Percentiles rank a stretch among this genome's conserved stretches.
phyloP scores from a whole-genome alignment of 352 stramenopile species.

The Hyaloperonospora arabidopsidis region DNA sequence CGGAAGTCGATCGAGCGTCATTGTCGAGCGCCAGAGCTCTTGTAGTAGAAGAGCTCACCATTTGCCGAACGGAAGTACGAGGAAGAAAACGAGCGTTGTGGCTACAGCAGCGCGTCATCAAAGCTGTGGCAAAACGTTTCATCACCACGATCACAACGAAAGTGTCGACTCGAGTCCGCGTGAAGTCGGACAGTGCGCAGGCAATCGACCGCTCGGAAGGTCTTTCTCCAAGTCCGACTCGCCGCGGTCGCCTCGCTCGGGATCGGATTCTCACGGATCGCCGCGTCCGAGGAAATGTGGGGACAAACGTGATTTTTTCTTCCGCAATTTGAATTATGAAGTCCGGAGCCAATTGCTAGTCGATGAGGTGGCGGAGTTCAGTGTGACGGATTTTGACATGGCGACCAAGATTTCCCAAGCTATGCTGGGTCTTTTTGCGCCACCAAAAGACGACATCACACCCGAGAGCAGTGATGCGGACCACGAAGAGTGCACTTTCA shows the following conservation, averaged over 20 bases:
- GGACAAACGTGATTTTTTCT: constrained; percentile 83
- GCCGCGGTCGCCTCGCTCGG: constrained; percentile 18
- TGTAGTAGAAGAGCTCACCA: background rate
- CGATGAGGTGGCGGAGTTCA: constrained; percentile 71
- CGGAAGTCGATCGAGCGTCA: constrained; percentile 2
- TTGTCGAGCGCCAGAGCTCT: constrained; percentile 5
- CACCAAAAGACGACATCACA: constrained; percentile 9
- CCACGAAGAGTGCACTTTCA: constrained; percentile 10
- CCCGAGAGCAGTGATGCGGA: constrained; percentile 11
- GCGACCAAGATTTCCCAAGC: constrained; percentile 63
- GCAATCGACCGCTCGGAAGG: constrained; percentile 10
- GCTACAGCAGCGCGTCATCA: constrained; percentile 15
- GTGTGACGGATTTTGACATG: constrained; percentile 76
- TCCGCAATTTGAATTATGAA: constrained; percentile 65
- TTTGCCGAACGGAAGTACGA: constrained; percentile 10
- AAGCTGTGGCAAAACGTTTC: constrained; percentile 9
- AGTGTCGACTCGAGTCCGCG: constrained; percentile 20
- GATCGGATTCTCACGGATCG: constrained; percentile 18
- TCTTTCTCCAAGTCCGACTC: constrained; percentile 19
- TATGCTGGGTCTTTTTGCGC: constrained; percentile 40
- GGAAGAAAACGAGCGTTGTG: constrained; percentile 17
- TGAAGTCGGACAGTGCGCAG: constrained; percentile 12
- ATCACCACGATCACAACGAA: constrained; percentile 8
- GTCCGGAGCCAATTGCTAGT: constrained; percentile 60
- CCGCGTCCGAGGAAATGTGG: constrained; percentile 42